Base-by-base conservation (phyloP, 345 rosid genomes). In the Microthlaspi erraticum region DNA sequence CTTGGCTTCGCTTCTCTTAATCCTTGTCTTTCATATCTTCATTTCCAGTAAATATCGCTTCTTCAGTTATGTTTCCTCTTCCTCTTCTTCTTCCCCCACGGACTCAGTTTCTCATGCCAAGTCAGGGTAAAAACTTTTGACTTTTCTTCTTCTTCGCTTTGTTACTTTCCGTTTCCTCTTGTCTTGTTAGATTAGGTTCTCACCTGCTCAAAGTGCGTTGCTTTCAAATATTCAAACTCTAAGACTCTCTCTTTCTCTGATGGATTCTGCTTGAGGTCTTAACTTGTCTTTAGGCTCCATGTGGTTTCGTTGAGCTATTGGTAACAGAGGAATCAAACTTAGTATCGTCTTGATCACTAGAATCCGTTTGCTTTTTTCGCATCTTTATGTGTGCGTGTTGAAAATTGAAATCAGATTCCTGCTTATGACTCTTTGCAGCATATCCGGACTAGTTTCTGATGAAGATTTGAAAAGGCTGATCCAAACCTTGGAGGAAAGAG, bases 391-490 rank as follows among this genome's bases (percentile, higher is more conserved):
- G n/a, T n/a, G n/a, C n/a, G n/a, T n/a, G n/a, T n/a, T n/a, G n/a
- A n/a, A n/a, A n/a, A 41, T 10, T 39, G 43, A 10, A 3, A 38
- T 6, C 14, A 42, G 45, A 5, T 42, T 42, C 16, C 16, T 41
- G 7, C 13, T 16, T 68, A 70, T 31, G 49, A n/a, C n/a, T n/a
- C 31, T 72, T 56, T 77, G 78, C 82, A 86, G 92, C 57, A 49
- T 64, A 58, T 67, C 82, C 2, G 72, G 68, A 64, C 61, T 82
- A 45, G 83, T 86, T 23, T 82, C 88, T 19, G 87, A 83, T 55
- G 88, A 79, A 39, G 98, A 93, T 78, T 78, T 93, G 63, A 86
- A 81, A 72, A 76, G 76, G n/a, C 78, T 93, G 54, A 81, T 93
- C 23, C 72, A 75, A 8, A 83, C 76, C 52, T 70, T 93, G 86